Evolutionary conservation across 2,329 filamentous ascomycete species (phyloP), one percentile per base, ranked within the genome.

Genomic region (Diaporthe helianthi): DNA sequence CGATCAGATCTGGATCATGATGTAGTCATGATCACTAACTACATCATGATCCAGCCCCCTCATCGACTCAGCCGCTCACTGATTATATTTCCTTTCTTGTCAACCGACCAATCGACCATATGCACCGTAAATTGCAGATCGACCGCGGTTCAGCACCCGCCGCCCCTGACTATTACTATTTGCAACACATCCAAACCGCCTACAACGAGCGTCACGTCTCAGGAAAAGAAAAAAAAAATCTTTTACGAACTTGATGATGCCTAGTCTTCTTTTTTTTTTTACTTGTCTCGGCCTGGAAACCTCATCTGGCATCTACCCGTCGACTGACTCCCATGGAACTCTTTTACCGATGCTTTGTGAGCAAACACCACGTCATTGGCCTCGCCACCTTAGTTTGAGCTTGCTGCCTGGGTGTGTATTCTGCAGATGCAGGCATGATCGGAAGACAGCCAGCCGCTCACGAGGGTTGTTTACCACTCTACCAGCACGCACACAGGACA

Each of bases 1-100:
- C 76, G 24, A 66, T 75, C 24, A 72, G 73, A 65, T 76, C 76
- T 26, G 72, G 73, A 65, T 74, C 73, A 47, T 71, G 58, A 71
- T 55, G 44, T 64, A 22, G 22, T 68, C 26, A 38, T 19, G n/a
- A n/a, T n/a, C n/a, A n/a, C n/a, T n/a, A n/a, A n/a, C n/a, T n/a
- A n/a, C n/a, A n/a, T n/a, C n/a, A n/a, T n/a, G 10, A 33, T 47
- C 55, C 31, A 69, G 38, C 17, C 52, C 17, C 52, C 12, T 13
- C 13, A 41, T 46, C 33, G 65, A 63, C 65, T 64, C 68, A 55
- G 60, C 46, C 52, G 67, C 54, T 61, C 60, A 69, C 60, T 64
- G 58, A 64, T 58, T 51, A 36, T 63, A 67, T 71, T 64, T 69
- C 47, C 55, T 69, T 63, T 22, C 52, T 47, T 47, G 19, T 49